Percentiles rank a stretch among this genome's conserved stretches.
Conservation (phyloP, 1,139 yeast genomes). For the Candida sp. region DNA sequence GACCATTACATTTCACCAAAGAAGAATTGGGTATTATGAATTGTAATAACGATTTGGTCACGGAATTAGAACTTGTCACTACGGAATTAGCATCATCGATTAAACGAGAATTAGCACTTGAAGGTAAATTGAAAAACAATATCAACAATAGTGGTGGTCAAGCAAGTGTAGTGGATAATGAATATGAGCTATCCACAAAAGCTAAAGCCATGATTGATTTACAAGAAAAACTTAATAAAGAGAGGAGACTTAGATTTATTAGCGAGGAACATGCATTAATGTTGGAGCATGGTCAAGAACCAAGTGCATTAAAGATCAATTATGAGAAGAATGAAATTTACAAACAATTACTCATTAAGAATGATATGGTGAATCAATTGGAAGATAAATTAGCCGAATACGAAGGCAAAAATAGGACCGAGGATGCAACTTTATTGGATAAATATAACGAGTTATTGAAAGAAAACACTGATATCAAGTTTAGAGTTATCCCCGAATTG, state of each 20-base stretch:
- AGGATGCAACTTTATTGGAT: constrained; percentile 23
- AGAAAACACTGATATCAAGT: constrained; percentile 43
- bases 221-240: constrained; percentile 58
- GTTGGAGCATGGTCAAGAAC: constrained; percentile 50
- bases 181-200: constrained; percentile 35
- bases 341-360: constrained; percentile 43
- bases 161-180: constrained; percentile 15
- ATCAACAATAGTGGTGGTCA: constrained; percentile 5
- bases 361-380: constrained; percentile 42
- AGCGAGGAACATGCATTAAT: constrained; percentile 68
- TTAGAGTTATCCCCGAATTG: constrained; percentile 38
- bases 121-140: constrained; percentile 34
- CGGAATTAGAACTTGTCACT: constrained; percentile 65
- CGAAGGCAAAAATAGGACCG: constrained; percentile 12
- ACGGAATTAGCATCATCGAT: constrained; percentile 71
- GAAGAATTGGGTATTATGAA: constrained; percentile 63
- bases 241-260: constrained; percentile 59
- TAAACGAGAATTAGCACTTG: constrained; percentile 59
- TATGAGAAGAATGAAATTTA: constrained; percentile 55
- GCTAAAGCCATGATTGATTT: constrained; percentile 48
- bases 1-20: constrained; percentile 37
- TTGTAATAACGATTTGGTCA: constrained; percentile 54
- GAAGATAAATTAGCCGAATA: constrained; percentile 39
- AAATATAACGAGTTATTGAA: constrained; percentile 37
- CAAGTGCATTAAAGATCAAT: constrained; percentile 54